Base-by-base conservation (phyloP, 192 early-diverging fungal species). In the Spizellomyces punctatus region DNA sequence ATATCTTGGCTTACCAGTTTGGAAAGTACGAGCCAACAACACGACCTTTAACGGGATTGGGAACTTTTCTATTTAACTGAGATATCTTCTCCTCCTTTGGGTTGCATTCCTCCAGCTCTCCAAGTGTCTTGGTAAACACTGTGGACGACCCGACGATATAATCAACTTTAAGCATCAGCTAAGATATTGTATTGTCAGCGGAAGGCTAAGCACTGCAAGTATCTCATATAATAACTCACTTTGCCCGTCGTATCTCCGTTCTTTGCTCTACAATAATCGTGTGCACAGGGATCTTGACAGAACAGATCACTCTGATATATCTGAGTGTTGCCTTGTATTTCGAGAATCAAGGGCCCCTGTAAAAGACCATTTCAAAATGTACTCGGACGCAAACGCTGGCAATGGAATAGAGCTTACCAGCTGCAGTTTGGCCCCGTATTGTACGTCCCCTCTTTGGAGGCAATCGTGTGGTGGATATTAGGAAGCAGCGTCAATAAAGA, bases 1-100 rank as follows among this genome's bases (percentile, higher is more conserved):
- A 54, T 19, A n/a, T n/a, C n/a, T 54, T 14, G 14, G 14, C 52
- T 14, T 54, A 54, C 52, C 52, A 54, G 17, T 54, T 54, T 14
- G 52, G 52, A 54, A 54, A 54, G 17, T 54, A 54, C 17, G 52
- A 54, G 52, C 52, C 52, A 54, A 54, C 17, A 14, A 54, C 52
- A 54, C 16, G 16, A 19, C 52, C 52, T 54, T 54, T 54, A 14
- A 54, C 17, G 16, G 52, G 52, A 54, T 54, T 54, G 17, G 52
- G 52, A 54, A 3, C 0, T 19, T 54, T 54, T 19, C 16, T 19
- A n/a, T 54, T 14, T 19, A 54, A 54, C 52, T 14, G 16, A 2
- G 0, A 3, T 54, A 3, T 3, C 52, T 54, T 54, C 52, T n/a
- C 52, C 17, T 54, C 52, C 14, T n/a, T 54, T 14, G 52, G 52